Conservation (phyloP, 768 basidiomycete genomes). For the Russula earlei region DNA sequence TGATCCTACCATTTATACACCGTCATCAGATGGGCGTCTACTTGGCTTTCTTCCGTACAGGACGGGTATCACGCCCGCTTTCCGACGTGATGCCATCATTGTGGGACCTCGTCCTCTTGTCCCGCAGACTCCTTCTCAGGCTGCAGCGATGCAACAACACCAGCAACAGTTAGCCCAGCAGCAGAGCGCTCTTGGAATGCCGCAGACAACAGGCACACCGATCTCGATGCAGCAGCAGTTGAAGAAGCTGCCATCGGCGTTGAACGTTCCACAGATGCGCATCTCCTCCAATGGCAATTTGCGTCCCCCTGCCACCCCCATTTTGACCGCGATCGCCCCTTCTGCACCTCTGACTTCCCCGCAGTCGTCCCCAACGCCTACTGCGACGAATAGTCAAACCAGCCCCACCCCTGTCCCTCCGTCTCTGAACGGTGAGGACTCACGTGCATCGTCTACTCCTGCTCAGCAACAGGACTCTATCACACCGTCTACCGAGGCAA, state of each 20-base stretch:
- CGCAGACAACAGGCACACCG: constrained; percentile 36
- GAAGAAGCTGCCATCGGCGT: constrained; percentile 51
- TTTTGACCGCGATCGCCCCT: constrained; percentile 27
- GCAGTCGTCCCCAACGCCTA: constrained; percentile 15
- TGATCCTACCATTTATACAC: constrained; percentile 17
- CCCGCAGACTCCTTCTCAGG: constrained; percentile 14
- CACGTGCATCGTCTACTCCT: constrained; percentile 14
- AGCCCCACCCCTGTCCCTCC: constrained; percentile 5
- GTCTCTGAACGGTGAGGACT: constrained; percentile 16
- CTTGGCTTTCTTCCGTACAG: constrained; percentile 11
- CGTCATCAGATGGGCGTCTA: constrained; percentile 12
- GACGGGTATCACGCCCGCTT: constrained; percentile 14
- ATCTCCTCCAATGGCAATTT: constrained; percentile 51
- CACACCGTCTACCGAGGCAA: constrained; percentile 1
- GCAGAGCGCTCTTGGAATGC: constrained; percentile 13
- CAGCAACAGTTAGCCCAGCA: constrained; percentile 13
- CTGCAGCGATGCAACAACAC: constrained; percentile 13
- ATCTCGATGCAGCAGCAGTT: constrained; percentile 52
- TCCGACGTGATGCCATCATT: constrained; percentile 16
- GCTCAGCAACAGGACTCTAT: constrained; percentile 8
- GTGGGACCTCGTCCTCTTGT: constrained; percentile 16
- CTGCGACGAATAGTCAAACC: constrained; percentile 9
- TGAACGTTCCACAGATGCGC: constrained; percentile 45
- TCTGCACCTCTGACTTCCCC: constrained; percentile 24
- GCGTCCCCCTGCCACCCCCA: constrained; percentile 37